Evolutionary conservation across 495 filamentous ascomycete species (phyloP), one percentile per base, ranked within the genome.

Genomic region (Daldinia childiae): DNA sequence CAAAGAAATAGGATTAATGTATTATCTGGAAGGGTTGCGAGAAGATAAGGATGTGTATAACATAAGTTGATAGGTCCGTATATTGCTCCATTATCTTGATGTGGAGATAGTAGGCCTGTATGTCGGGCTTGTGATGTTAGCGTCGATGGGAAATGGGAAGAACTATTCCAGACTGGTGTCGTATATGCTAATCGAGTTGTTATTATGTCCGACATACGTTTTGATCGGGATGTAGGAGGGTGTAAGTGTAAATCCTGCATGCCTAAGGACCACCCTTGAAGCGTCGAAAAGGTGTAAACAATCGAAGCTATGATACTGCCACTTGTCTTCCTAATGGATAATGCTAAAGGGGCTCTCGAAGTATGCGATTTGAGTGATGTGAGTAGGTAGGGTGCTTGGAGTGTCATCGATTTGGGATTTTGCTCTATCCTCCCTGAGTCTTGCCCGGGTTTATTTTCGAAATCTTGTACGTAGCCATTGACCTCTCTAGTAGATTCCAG

Each of bases 41-140:
- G 84, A 8, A 99, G 88, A 73, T 98, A 99, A 5, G 95, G 96
- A 72, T 97, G 94, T 11, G 89, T 90, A 79, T 97, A 97, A 51
- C 91, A 92, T 41, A 98, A 82, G 0, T 88, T 91, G 12, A 90
- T 93, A 45, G 93, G 93, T 26, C 86, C 79, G 56, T 76, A 68
- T 27, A 78, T 64, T n/a, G 24, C 65, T 64, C 57, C n/a, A 58
- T 58, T 29, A 11, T 30, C 52, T 62, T 27, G 62, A 27, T 21
- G 21, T 5, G 19, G 63, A 81, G 68, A 43, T 77, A 67, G 41
- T 78, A 71, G 74, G 82, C 79, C 41, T 74, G 52, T 77, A 76
- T 36, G 83, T 63, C 54, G 87, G 74, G 62, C 80, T 78, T 66
- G 86, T 82, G 60, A 92, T 77, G 29, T 89, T 84, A 12, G 89